Percentiles rank a stretch among this genome's conserved stretches.
Conservation (phyloP, 805 yeast genomes). For the Wickerhamomyces kurtzmanii region DNA sequence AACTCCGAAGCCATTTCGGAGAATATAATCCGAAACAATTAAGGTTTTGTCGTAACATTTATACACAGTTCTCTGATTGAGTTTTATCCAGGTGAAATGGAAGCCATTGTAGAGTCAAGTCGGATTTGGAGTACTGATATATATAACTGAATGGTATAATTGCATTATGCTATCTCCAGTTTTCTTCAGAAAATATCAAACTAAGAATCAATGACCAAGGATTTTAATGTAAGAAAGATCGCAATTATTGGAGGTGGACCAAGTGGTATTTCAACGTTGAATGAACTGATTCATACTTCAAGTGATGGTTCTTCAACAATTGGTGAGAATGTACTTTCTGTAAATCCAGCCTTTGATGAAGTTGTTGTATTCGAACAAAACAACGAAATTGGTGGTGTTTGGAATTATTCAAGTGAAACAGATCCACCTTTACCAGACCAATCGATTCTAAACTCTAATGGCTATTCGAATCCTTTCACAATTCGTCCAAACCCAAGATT, state of each 20-base stretch:
- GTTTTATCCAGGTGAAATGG: no score
- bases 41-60: no score
- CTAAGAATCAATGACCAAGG: neutral
- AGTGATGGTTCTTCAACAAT: constrained; percentile 16
- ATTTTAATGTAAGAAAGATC: constrained; percentile 9
- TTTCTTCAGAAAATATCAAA: neutral
- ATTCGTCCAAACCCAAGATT: no score
- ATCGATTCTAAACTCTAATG: constrained; percentile 18
- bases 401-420: constrained; percentile 17
- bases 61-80: no score
- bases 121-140: no score
- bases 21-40: no score
- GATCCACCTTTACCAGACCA: constrained; percentile 17
- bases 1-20: no score
- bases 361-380: constrained; percentile 31
- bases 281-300: constrained; percentile 19
- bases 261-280: constrained; percentile 15
- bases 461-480: constrained; percentile 25
- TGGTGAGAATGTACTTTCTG: no score
- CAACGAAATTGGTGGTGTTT: constrained; percentile 27
- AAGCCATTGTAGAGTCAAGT: no score
- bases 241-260: constrained; percentile 25
- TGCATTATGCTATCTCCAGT: no score
- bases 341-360: constrained; percentile 20
- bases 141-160: no score